Percentiles rank a stretch among this genome's conserved stretches.
Evolutionary conservation across 179 eudicot species (phyloP).

Genomic region (Drosera spatulata): DNA sequence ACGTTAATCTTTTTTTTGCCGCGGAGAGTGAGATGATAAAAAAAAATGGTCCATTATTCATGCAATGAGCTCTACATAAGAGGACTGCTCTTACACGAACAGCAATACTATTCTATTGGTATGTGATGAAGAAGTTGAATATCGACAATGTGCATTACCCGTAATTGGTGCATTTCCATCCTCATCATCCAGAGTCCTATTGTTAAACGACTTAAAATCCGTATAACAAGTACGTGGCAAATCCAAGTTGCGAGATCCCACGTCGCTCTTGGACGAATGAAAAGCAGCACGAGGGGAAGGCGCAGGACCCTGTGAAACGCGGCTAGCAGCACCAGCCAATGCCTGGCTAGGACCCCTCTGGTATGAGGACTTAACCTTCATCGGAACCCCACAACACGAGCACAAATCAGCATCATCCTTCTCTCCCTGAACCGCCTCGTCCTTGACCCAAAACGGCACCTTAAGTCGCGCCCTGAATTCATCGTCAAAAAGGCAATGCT

Average conservation of each 20-base stretch:
- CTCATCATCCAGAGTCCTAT: conserved; percentile 8
- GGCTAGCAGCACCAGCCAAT: conserved; percentile 6
- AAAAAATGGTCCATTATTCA: too few relatives aligned
- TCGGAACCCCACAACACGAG: conserved; percentile 79
- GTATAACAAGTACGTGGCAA: conserved; percentile 16
- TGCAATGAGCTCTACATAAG: too few relatives aligned
- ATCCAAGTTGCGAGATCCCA: conserved; percentile 16
- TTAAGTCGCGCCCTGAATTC: conserved; percentile 24
- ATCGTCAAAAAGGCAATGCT: conserved; percentile 43
- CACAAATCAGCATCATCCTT: conserved; percentile 21
- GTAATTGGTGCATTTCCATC: conserved; percentile 12
- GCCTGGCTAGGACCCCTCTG: conserved; percentile 13
- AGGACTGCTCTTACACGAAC: too few relatives aligned
- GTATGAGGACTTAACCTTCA: conserved; percentile 37
- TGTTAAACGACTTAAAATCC: conserved; percentile 15
- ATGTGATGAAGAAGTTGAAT: too few relatives aligned
- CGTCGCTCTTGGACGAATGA: conserved; percentile 18
- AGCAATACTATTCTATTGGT: too few relatives aligned
- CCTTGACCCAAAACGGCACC: conserved; percentile 6
- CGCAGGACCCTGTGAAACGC: conserved; percentile 22
- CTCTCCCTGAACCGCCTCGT: conserved; percentile 10
- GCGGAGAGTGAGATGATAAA: too few relatives aligned
- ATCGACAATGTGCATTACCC: conserved; percentile 11
- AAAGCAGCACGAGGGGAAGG: conserved; percentile 29
- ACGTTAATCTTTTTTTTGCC: too few relatives aligned